These are phyloP conservation scores for Podaxis sp. DNA, from an alignment of 768 basidiomycete species.

Conservation along the genomic window DNA sequence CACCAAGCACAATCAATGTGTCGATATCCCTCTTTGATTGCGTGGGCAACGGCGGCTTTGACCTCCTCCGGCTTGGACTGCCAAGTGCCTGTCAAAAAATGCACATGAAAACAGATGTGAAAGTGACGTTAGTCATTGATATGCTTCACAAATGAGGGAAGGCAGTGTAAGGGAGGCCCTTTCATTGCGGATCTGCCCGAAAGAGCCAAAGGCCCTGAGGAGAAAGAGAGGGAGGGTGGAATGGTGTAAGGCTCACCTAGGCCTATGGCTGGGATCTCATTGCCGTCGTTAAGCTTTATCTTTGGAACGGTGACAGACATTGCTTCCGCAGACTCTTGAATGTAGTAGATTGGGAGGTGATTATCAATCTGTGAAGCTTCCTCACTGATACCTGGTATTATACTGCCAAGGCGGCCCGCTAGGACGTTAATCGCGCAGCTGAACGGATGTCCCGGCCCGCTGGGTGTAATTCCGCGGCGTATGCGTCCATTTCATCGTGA, in stretches of 20 bases:
- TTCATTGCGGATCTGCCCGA: neutral
- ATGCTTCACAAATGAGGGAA: neutral
- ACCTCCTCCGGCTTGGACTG: conserved; percentile 76
- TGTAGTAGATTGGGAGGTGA: neutral
- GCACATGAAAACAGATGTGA: conserved; percentile 1
- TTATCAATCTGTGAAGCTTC: conserved; percentile 3
- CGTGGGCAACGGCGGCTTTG: conserved; percentile 65
- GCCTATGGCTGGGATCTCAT: conserved; percentile 55
- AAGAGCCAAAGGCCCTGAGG: neutral
- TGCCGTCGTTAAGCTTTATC: conserved; percentile 63
- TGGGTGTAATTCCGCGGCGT: neutral
- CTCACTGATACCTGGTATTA: neutral
- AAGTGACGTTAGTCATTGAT: conserved; percentile 12
- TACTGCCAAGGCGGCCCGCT: neutral
- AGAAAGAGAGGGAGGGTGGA: neutral
- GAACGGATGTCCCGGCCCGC: neutral
- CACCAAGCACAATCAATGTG: conserved; percentile 72
- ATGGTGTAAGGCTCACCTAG: conserved; percentile 41
- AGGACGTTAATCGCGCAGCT: neutral
- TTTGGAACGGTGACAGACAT: conserved; percentile 34
- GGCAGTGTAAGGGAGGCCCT: neutral
- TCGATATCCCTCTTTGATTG: conserved; percentile 76
- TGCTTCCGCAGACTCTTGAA: conserved; percentile 5
- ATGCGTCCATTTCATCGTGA: neutral
- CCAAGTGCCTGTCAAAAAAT: conserved; percentile 64